Conservation (phyloP, 179 eudicot genomes). For the Carnegiea gigantea region DNA sequence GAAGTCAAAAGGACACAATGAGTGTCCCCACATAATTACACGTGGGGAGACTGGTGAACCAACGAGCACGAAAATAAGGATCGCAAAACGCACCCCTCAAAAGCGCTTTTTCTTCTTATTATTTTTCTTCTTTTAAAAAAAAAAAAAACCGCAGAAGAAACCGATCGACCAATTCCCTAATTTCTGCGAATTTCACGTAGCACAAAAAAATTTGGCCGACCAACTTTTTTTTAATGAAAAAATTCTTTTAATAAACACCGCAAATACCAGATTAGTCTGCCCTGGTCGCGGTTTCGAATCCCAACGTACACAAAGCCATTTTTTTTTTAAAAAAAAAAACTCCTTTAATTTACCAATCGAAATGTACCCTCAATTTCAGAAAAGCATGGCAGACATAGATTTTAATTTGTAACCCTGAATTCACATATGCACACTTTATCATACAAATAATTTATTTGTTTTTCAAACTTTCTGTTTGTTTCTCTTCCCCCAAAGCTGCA, state of each 20-base stretch:
- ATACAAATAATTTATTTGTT: neutral
- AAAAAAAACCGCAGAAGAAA: conserved; percentile 1
- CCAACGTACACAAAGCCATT: neutral
- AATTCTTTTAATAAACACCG: too few relatives aligned
- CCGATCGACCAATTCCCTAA: conserved; percentile 57
- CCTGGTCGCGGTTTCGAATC: neutral
- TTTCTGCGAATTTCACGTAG: conserved; percentile 47
- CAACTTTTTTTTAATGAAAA: conserved; percentile 9
- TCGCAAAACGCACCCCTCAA: neutral
- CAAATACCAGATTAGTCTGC: neutral
- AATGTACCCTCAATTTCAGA: conserved; percentile 37
- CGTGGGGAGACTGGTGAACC: conserved; percentile 35
- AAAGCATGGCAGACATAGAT: conserved; percentile 13
- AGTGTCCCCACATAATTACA: conserved; percentile 25
- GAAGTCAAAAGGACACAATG: conserved; percentile 25
- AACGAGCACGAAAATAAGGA: conserved; percentile 19
- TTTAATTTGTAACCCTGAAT: neutral
- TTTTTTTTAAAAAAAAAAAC: too few relatives aligned
- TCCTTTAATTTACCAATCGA: conserved; percentile 25
- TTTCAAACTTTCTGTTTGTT: neutral
- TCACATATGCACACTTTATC: neutral
- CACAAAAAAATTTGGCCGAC: conserved; percentile 35
- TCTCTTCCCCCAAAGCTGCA: conserved; percentile 5
- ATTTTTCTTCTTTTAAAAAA: neutral
- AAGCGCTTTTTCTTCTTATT: neutral